A percentile compares a stretch with the other conserved stretches of the same genome.
These are phyloP conservation scores for Lupinus albus DNA, from an alignment of 306 rosid species.

Conservation along the genomic window DNA sequence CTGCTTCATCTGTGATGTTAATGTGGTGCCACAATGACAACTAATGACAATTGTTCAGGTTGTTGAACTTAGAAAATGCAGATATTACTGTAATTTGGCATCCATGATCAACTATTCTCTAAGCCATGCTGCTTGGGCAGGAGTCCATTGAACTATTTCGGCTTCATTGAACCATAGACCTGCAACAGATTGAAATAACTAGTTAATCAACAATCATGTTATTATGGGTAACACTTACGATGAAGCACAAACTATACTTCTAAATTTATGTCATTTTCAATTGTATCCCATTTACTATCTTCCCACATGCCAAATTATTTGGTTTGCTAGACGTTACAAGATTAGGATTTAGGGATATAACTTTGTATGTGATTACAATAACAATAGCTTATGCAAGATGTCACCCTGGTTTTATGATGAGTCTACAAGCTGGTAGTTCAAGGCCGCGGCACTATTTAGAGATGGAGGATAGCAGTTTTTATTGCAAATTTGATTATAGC, in stretches of 20 bases:
- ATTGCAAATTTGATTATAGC: background rate
- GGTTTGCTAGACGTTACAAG: slow-evolving; percentile 30
- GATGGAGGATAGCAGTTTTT: background rate
- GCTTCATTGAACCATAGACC: slow-evolving; percentile 97
- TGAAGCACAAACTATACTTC: background rate
- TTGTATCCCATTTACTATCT: background rate
- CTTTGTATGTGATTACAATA: slow-evolving; percentile 4
- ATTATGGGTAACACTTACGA: slow-evolving; percentile 7
- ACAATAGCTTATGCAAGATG: background rate
- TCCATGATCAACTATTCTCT: slow-evolving; percentile 61
- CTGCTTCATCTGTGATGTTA: slow-evolving; percentile 16
- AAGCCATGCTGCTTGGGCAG: slow-evolving; percentile 72
- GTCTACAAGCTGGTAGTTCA: slow-evolving; percentile 6
- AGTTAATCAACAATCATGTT: slow-evolving; percentile 18
- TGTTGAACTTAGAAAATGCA: slow-evolving; percentile 40
- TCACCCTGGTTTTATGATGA: slow-evolving; percentile 2
- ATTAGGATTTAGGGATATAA: background rate
- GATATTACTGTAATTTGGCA: slow-evolving; percentile 23
- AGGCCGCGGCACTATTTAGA: slow-evolving; percentile 24
- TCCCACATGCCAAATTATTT: background rate
- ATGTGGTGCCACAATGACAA: slow-evolving; percentile 21
- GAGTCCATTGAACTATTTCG: slow-evolving; percentile 75
- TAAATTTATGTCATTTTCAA: slow-evolving; percentile 10
- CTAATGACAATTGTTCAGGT: slow-evolving; percentile 22
- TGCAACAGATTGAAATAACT: slow-evolving; percentile 43